Evolutionary conservation across 352 stramenopile genomes (phyloP), one percentile per base, ranked within the genome.

Genomic region (Globisporangium perplexum): DNA sequence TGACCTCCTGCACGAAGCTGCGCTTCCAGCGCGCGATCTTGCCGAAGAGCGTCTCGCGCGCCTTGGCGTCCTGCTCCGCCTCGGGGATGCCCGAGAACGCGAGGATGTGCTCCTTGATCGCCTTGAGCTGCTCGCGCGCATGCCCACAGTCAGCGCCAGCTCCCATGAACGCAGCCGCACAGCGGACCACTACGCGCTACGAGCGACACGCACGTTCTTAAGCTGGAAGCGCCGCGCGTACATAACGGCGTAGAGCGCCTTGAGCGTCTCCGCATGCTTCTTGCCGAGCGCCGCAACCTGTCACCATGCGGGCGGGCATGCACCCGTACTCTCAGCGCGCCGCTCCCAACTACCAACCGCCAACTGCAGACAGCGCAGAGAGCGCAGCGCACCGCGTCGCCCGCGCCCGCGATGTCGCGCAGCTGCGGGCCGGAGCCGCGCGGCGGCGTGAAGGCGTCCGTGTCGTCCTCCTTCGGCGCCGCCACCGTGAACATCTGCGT

Each of bases 181-280:
- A n/a, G n/a, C n/a, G n/a, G n/a, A n/a, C n/a, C n/a, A n/a, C n/a
- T n/a, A n/a, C n/a, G n/a, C n/a, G n/a, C n/a, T n/a, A n/a, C n/a
- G n/a, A 33, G 2, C 4, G 17, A 6, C 33, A 71, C 76, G 48
- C 68, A 90, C 83, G 50, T 90, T 88, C 49, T 86, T 86, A 53
- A 77, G 66, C 72, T 90, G 79, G 66, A 86, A 93, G 23, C 83
- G 83, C 30, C 83, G 77, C 20, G 66, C 62, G 57, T 83, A 93
- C 76, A 93, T 87, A 57, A 88, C 71, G 48, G 52, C 76, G 63
- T 93, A 93, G n/a, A 93, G 76, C 58, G 79, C 72, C 59, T 88
- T 89, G 57, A 88, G 63, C 56, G 76, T 76, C 47, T 93, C 83
- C 4, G 55, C 58, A 33, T 93, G 63, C 57, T 87, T 86, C 66